A percentile compares a stretch with the other conserved stretches of the same genome.
Evolutionary conservation across 495 filamentous ascomycete species (phyloP).

Genomic region (Lichina pygmaea): DNA sequence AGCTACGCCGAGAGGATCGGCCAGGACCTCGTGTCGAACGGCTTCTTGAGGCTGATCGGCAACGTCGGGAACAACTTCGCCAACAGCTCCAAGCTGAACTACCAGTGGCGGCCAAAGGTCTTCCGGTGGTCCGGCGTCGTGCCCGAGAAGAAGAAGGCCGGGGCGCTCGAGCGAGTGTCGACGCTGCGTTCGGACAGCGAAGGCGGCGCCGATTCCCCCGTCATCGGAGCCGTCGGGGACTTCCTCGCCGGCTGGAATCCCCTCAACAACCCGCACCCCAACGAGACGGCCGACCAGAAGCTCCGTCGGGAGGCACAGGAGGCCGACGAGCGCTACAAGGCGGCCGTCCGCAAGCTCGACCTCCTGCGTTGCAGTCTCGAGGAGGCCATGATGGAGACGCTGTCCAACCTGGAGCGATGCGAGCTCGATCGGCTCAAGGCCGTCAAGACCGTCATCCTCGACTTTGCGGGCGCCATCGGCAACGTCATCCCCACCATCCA

Average conservation of each 20-base stretch:
- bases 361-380: constrained; percentile 77
- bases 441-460: constrained; percentile 89
- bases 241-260: constrained; percentile 82
- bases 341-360: constrained; percentile 58
- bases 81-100: constrained; percentile 89
- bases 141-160: constrained; percentile 39
- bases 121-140: constrained; percentile 71
- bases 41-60: constrained; percentile 73
- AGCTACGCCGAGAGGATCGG: constrained; percentile 80
- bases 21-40: constrained; percentile 68
- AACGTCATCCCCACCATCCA: constrained; percentile 94
- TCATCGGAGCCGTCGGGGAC: constrained; percentile 53
- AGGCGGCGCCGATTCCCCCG: constrained; percentile 39
- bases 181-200: constrained; percentile 15
- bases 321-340: constrained; percentile 83
- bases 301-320: constrained; percentile 74
- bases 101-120: constrained; percentile 84
- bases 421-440: constrained; percentile 89
- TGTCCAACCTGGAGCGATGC: constrained; percentile 93
- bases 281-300: constrained; percentile 70
- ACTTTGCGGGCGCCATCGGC: constrained; percentile 93
- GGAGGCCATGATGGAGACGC: constrained; percentile 73
- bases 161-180: constrained; percentile 37
- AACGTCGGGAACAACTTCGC: constrained; percentile 89
- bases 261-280: constrained; percentile 63